Conservation (phyloP, 139 green algal species). For the Spirogloea muscicola region DNA sequence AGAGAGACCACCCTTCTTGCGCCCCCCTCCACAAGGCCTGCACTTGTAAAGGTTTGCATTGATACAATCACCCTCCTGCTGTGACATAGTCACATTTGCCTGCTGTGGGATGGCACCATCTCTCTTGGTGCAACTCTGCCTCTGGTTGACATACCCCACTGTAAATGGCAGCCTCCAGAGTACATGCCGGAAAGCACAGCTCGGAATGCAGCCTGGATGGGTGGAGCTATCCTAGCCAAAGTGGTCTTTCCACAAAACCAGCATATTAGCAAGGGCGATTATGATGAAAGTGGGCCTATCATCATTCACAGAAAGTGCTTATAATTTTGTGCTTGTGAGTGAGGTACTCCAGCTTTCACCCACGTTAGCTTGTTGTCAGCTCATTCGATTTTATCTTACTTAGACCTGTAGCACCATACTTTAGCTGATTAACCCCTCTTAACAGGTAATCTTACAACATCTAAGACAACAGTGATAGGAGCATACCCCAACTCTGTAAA, state of each 20-base stretch:
- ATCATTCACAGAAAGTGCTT: slow-evolving; percentile 67
- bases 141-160: too few species aligned
- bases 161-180: slow-evolving; percentile 57
- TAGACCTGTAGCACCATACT: too few species aligned
- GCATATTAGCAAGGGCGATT: slow-evolving; percentile 76
- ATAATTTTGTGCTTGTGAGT: slow-evolving; percentile 13
- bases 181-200: slow-evolving; percentile 70
- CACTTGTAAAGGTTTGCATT: neutral
- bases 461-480: too few species aligned
- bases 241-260: slow-evolving; percentile 68
- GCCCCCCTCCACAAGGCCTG: neutral
- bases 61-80: neutral
- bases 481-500: too few species aligned
- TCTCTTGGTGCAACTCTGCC: too few species aligned
- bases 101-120: neutral
- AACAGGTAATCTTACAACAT: too few species aligned
- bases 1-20: neutral
- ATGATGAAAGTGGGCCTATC: slow-evolving; percentile 74
- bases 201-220: slow-evolving; percentile 69
- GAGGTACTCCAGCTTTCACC: too few species aligned
- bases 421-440: too few species aligned
- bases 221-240: slow-evolving; percentile 79
- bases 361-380: too few species aligned
- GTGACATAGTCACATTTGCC: neutral
- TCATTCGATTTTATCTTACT: too few species aligned